These are phyloP conservation scores for Capronia coronata DNA, from an alignment of 2,329 filamentous ascomycete genomes.

Conservation along the genomic window DNA sequence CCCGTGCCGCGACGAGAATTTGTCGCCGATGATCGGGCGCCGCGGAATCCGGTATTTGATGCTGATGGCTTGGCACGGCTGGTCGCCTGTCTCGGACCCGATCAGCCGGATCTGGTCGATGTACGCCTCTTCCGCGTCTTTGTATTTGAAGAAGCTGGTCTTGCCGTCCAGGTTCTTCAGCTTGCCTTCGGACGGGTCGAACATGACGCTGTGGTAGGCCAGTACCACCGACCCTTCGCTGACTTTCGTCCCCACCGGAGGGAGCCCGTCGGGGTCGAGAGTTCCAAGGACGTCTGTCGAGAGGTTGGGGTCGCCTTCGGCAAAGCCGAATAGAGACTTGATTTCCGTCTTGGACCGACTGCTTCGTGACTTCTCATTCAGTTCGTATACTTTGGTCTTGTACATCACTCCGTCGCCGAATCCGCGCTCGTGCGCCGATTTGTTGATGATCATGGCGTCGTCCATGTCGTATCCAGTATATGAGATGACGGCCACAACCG, in stretches of 20 bases:
- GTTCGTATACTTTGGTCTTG: slow-evolving; percentile 87
- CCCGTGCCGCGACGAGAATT: slow-evolving; percentile 96
- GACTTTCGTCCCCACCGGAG: slow-evolving; percentile 69
- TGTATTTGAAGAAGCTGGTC: slow-evolving; percentile 89
- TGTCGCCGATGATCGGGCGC: slow-evolving; percentile 90
- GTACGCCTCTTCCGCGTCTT: slow-evolving; percentile 79
- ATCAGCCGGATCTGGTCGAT: slow-evolving; percentile 90
- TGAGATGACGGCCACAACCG: slow-evolving; percentile 93
- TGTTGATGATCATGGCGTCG: slow-evolving; percentile 99
- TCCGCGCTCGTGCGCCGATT: slow-evolving; percentile 89
- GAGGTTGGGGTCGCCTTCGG: slow-evolving; percentile 48
- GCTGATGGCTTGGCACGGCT: slow-evolving; percentile 79
- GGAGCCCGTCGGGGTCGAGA: slow-evolving; percentile 82
- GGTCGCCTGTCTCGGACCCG: slow-evolving; percentile 73
- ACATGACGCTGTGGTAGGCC: slow-evolving; percentile 81
- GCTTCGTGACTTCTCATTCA: slow-evolving; percentile 65
- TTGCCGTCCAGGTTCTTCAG: slow-evolving; percentile 79
- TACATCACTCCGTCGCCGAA: slow-evolving; percentile 96
- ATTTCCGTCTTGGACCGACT: slow-evolving; percentile 62
- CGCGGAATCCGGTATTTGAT: slow-evolving; percentile 90
- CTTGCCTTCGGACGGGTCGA: slow-evolving; percentile 62
- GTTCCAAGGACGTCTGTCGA: slow-evolving; percentile 63
- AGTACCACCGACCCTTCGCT: slow-evolving; percentile 77
- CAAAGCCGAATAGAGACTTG: slow-evolving; percentile 83
- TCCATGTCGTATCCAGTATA: slow-evolving; percentile 99